Conservation (phyloP, 2,329 filamentous ascomycete genomes). For the Orbilia brochopaga region DNA sequence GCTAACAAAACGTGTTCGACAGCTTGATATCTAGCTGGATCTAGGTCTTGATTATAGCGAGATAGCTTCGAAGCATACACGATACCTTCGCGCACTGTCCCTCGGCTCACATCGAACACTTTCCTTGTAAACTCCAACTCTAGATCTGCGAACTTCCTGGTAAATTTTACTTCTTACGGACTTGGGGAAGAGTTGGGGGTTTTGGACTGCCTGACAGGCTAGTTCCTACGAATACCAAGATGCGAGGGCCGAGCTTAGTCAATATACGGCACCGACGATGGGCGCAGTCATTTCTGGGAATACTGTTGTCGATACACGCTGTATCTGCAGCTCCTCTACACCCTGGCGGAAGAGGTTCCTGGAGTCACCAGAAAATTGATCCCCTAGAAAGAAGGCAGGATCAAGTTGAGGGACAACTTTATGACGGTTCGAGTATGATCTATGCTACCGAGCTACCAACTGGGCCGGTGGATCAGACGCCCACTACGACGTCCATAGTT, state of each 20-base stretch:
- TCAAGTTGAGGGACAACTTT: slow-evolving; percentile 13
- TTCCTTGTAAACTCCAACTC: too few species aligned
- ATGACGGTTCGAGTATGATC: slow-evolving; percentile 12
- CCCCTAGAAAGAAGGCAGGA: not conserved
- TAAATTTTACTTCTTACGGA: too few species aligned
- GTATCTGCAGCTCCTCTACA: slow-evolving; percentile 26
- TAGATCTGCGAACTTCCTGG: too few species aligned
- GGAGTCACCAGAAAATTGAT: not conserved
- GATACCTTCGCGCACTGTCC: too few species aligned
- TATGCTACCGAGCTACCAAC: slow-evolving; percentile 37
- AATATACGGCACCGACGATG: not conserved
- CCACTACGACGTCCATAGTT: slow-evolving; percentile 6
- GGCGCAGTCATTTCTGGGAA: slow-evolving; percentile 8
- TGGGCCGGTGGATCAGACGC: not conserved
- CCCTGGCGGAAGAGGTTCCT: slow-evolving; percentile 1
- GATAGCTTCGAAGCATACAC: too few species aligned
- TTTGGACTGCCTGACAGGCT: not conserved
- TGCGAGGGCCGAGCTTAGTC: slow-evolving; percentile 2
- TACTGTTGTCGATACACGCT: slow-evolving; percentile 10
- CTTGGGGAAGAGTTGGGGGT: not conserved
- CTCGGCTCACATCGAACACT: too few species aligned
- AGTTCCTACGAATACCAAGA: slow-evolving; percentile 7
- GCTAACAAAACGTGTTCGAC: too few species aligned
- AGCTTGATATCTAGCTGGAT: not conserved
- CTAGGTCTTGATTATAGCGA: too few species aligned